Percentiles rank a stretch among this genome's conserved stretches.
These are phyloP conservation scores for Helichrysum umbraculigerum DNA, from an alignment of 129 eudicot species.

Conservation along the genomic window DNA sequence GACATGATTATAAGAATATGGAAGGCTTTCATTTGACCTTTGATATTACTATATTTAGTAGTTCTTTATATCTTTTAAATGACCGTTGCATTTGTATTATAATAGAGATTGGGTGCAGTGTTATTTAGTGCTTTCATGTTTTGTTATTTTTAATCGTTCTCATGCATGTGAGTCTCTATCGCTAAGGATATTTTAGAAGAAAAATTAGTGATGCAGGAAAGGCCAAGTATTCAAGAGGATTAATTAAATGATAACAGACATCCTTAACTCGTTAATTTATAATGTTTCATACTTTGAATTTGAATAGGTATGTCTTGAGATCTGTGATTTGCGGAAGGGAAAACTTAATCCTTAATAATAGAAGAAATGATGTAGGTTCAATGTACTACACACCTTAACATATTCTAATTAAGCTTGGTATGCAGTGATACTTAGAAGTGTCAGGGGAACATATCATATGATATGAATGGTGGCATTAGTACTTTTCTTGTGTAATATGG, in stretches of 20 bases:
- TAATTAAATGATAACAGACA: background rate
- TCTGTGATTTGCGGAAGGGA: background rate
- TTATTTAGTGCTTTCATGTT: background rate
- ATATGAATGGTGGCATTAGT: slow-evolving; percentile 12
- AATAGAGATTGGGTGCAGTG: background rate
- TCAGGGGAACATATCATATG: background rate
- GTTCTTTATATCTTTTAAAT: background rate
- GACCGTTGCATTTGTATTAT: background rate
- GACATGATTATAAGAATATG: background rate
- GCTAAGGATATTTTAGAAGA: background rate
- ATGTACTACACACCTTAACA: background rate
- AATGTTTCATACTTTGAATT: background rate
- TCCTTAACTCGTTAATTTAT: background rate
- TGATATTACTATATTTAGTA: background rate
- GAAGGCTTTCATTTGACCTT: background rate
- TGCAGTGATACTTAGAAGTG: background rate
- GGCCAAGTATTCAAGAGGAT: background rate
- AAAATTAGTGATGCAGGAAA: background rate
- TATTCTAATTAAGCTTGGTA: background rate
- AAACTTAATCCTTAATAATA: background rate
- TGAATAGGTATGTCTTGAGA: background rate
- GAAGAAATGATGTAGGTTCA: background rate
- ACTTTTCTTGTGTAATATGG: slow-evolving; percentile 1
- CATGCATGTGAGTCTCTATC: background rate
- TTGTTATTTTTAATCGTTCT: background rate